Percentiles rank a stretch among this genome's conserved stretches.
phyloP scores from a whole-genome alignment of 2,329 filamentous ascomycete genomes.

The Cladophialophora yegresii region DNA sequence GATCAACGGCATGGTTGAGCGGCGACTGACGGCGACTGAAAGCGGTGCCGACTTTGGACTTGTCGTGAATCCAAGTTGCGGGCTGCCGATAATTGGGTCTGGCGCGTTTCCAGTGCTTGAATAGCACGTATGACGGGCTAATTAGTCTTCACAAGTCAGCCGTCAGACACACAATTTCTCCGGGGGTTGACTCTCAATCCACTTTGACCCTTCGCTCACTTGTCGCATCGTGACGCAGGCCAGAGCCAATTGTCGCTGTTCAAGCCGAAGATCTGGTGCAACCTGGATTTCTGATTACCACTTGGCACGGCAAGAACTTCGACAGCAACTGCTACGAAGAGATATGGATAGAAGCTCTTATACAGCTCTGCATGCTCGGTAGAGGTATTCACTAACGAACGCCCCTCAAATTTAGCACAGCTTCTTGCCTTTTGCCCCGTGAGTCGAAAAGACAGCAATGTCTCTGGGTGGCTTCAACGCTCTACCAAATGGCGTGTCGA shows the following conservation, averaged over 20 bases:
- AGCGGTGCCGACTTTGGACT: neutral
- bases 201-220: neutral
- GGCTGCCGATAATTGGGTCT: neutral
- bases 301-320: conserved; percentile 3
- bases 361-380: neutral
- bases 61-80: neutral
- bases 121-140: neutral
- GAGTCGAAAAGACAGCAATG: neutral
- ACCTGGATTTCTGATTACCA: neutral
- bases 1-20: conserved; percentile 65
- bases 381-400: neutral
- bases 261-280: neutral
- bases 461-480: neutral
- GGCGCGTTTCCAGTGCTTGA: neutral
- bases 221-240: neutral
- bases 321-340: neutral
- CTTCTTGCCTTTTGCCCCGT: neutral
- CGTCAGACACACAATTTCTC: neutral
- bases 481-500: conserved; percentile 2
- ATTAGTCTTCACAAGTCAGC: neutral
- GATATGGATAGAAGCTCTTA: neutral
- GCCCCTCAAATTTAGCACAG: neutral
- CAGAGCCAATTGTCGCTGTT: neutral
- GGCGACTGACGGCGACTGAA: neutral
- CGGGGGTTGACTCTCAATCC: neutral